phyloP scores from a whole-genome alignment of 805 yeast genomes.

The Zygotorulaspora sp. region DNA sequence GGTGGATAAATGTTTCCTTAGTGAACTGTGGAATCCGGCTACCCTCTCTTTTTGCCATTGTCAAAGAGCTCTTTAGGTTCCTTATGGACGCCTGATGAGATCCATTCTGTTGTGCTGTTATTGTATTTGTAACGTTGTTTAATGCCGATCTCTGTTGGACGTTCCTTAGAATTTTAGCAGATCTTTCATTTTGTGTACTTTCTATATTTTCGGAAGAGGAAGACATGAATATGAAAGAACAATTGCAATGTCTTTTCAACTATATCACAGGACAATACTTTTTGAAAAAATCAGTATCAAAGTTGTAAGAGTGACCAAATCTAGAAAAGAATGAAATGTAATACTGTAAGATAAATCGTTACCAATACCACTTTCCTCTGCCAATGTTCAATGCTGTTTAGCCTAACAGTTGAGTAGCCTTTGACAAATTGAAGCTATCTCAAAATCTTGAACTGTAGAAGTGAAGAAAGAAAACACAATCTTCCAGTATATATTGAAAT shows the following conservation, averaged over 20 bases:
- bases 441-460: not conserved
- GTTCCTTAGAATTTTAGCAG: conserved; percentile 22
- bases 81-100: conserved; percentile 17
- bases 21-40: conserved; percentile 18
- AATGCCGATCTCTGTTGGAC: conserved; percentile 32
- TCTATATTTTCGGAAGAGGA: conserved; percentile 18
- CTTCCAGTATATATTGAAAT: not conserved
- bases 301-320: not conserved
- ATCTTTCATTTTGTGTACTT: conserved; percentile 23
- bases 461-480: not conserved
- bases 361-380: not conserved
- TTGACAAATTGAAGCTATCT: not conserved
- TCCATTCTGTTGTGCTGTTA: conserved; percentile 24
- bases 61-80: conserved; percentile 19
- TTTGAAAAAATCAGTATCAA: not conserved
- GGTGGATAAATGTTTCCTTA: conserved; percentile 13
- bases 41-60: conserved; percentile 18
- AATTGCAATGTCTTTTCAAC: too few relatives aligned
- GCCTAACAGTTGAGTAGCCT: not conserved
- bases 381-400: not conserved
- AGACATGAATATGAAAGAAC: conserved; percentile 13
- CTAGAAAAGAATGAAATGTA: not conserved
- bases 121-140: conserved; percentile 36
- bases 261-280: too few relatives aligned
- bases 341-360: not conserved